Evolutionary conservation across 225 moss, liverwort and hornwort genomes (phyloP).

Genomic region (Sphagnum contortum): DNA sequence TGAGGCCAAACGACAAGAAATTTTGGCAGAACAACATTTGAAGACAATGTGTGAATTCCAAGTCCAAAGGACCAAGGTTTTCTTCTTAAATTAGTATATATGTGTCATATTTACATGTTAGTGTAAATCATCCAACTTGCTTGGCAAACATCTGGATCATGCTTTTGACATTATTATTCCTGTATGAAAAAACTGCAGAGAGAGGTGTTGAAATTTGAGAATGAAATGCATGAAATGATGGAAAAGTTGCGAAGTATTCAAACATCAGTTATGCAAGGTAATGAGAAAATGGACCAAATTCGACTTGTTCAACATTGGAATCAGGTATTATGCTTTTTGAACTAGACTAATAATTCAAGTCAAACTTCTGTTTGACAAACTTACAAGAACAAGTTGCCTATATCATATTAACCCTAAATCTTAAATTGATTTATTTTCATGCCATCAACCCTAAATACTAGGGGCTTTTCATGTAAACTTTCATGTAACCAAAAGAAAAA

Average conservation of each 20-base stretch:
- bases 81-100: neutral
- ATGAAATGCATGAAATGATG: conserved; percentile 59
- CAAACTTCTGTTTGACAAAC: too few species aligned
- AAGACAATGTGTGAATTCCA: conserved; percentile 73
- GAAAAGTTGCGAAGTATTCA: conserved; percentile 36
- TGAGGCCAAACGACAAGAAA: conserved; percentile 69
- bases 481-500: too few species aligned
- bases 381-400: too few species aligned
- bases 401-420: too few species aligned
- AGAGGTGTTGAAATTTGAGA: conserved; percentile 67
- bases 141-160: too few species aligned
- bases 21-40: conserved; percentile 65
- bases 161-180: too few species aligned
- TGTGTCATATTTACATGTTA: too few species aligned
- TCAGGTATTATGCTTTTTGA: conserved; percentile 24
- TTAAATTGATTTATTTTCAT: too few species aligned
- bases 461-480: too few species aligned
- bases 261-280: conserved; percentile 44
- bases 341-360: too few species aligned
- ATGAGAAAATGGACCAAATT: conserved; percentile 77
- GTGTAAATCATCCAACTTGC: too few species aligned
- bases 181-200: conserved; percentile 19
- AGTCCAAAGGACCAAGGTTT: conserved; percentile 53
- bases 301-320: conserved; percentile 80
- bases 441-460: too few species aligned